phyloP scores from a whole-genome alignment of 2,329 filamentous ascomycete species.

The Aureobasidium sp. region DNA sequence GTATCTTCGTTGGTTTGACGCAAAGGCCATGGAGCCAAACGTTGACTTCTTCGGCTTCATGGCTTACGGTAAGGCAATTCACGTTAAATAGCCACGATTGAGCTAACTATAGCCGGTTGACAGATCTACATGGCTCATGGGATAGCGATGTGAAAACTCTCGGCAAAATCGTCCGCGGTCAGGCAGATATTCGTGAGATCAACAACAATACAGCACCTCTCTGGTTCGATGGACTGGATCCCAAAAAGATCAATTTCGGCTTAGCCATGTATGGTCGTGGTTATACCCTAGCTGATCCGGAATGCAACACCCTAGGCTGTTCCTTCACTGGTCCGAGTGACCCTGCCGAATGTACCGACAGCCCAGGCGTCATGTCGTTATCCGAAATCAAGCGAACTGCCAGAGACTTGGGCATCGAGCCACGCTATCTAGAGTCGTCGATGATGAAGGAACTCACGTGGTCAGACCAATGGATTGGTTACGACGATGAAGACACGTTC shows the following conservation, averaged over 20 bases:
- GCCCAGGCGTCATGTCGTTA: conserved; percentile 16
- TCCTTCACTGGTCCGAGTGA: conserved; percentile 13
- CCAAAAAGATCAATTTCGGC: conserved; percentile 39
- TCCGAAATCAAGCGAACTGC: conserved; percentile 19
- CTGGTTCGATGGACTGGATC: conserved; percentile 34
- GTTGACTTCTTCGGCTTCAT: conserved; percentile 34
- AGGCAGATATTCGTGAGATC: conserved; percentile 39
- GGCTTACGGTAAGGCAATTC: conserved; percentile 27
- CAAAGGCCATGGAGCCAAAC: conserved; percentile 26
- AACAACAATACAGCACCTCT: conserved; percentile 28
- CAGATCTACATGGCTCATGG: conserved; percentile 33
- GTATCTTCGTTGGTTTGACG: conserved; percentile 24
- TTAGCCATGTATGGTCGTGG: conserved; percentile 41
- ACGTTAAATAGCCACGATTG: conserved; percentile 1
- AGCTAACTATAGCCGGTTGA: no score
- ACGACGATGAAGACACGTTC: conserved; percentile 21
- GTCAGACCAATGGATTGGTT: conserved; percentile 24
- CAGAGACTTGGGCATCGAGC: conserved; percentile 13
- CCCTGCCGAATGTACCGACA: conserved; percentile 20
- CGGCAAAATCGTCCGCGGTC: conserved; percentile 27
- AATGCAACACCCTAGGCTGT: conserved; percentile 19
- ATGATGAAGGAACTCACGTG: conserved; percentile 23
- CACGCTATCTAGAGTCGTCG: conserved; percentile 14
- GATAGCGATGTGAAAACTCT: conserved; percentile 28
- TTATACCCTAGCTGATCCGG: conserved; percentile 27